A percentile compares a stretch with the other conserved stretches of the same genome.
phyloP scores from a whole-genome alignment of 2,329 filamentous ascomycete species.

The Cladosporium sphaerospermum region DNA sequence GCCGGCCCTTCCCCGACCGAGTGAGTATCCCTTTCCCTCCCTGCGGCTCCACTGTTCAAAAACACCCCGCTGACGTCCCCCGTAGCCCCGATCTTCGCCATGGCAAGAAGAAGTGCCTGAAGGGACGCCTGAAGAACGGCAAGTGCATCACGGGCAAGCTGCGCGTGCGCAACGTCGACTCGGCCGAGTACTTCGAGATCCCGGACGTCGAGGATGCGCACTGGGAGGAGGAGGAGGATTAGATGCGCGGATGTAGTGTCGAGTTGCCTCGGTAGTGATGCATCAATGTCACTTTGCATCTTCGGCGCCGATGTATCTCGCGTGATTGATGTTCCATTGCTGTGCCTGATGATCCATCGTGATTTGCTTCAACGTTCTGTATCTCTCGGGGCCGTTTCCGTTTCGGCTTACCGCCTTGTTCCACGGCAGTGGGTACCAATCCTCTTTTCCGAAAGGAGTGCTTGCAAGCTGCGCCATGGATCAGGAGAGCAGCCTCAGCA shows the following conservation, averaged over 20 bases:
- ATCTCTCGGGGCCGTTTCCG: too few species aligned
- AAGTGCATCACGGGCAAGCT: neutral
- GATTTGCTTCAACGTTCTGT: neutral
- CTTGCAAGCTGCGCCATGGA: too few species aligned
- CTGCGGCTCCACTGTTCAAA: neutral
- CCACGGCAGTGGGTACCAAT: too few species aligned
- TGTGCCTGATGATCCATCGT: neutral
- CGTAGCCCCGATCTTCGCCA: neutral
- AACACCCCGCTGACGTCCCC: neutral
- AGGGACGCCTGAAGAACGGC: conserved; percentile 11
- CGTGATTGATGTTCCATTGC: neutral
- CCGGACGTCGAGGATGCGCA: conserved; percentile 3
- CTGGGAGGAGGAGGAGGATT: neutral
- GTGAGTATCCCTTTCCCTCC: neutral
- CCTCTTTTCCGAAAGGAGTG: too few species aligned
- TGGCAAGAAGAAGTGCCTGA: neutral
- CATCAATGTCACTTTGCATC: too few species aligned
- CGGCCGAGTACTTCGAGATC: conserved; percentile 8
- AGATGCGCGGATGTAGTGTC: neutral
- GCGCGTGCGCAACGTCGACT: conserved; percentile 3
- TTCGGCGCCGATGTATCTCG: too few species aligned
- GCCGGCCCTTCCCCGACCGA: neutral
- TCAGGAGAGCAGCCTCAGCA: too few species aligned
- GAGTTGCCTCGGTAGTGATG: too few species aligned
- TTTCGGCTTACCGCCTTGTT: too few species aligned